phyloP scores from a whole-genome alignment of 495 filamentous ascomycete species.

The Neurospora sp. region DNA sequence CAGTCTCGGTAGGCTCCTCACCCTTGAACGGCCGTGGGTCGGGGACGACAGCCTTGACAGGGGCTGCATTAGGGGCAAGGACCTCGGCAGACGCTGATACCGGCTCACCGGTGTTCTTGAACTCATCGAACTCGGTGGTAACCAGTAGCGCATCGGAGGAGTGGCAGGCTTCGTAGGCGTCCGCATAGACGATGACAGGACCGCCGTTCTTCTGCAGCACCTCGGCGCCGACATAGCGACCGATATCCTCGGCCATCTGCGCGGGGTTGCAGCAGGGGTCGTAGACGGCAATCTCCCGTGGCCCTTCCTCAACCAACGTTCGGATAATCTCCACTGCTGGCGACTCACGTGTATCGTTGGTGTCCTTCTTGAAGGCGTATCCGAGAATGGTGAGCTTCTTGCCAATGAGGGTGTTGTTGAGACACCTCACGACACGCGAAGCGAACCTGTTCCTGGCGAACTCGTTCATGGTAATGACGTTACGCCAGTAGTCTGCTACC shows the following conservation, averaged over 20 bases:
- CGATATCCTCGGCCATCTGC: conserved; percentile 30
- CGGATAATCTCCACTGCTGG: conserved; percentile 57
- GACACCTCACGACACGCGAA: conserved; percentile 48
- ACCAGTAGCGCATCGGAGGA: conserved; percentile 46
- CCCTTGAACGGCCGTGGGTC: conserved; percentile 8
- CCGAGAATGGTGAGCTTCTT: conserved; percentile 71
- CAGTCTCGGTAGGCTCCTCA: conserved; percentile 20
- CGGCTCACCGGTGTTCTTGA: conserved; percentile 26
- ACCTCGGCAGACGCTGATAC: background rate
- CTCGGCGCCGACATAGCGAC: conserved; percentile 20
- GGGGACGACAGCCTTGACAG: background rate
- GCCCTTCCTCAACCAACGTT: conserved; percentile 49
- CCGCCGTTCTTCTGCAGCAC: conserved; percentile 25
- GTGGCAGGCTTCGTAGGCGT: conserved; percentile 43
- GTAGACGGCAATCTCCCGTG: conserved; percentile 57
- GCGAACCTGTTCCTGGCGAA: conserved; percentile 60
- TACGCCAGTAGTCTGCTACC: conserved; percentile 66
- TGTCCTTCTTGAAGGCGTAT: conserved; percentile 74
- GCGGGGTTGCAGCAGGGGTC: conserved; percentile 52
- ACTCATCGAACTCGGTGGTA: conserved; percentile 58
- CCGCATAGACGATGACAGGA: conserved; percentile 28
- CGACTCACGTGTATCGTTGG: conserved; percentile 63
- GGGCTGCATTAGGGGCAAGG: background rate
- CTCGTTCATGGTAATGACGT: conserved; percentile 67
- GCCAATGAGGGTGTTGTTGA: conserved; percentile 55